Base-by-base conservation (phyloP, 495 filamentous ascomycete genomes). In the Neurospora tetrasperma region DNA sequence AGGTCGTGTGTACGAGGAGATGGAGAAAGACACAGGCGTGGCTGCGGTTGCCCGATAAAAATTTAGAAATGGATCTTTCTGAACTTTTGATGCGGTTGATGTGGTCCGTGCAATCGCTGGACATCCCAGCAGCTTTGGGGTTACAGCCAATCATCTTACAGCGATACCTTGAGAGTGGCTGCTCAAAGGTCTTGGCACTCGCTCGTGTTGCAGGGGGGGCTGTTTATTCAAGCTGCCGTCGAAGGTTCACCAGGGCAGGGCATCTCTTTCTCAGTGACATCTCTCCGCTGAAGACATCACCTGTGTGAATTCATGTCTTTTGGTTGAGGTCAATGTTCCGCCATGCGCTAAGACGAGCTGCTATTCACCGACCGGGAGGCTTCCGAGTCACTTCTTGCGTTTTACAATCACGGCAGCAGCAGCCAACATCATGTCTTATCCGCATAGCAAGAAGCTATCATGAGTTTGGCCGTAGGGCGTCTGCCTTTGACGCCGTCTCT, bases 281-380 rank as follows among this genome's bases (percentile, higher is more conserved):
- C 11, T 54, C 23, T 59, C 20, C 11, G 11, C 48, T 54, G 43
- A 54, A 12, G 46, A 54, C 46, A 54, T 44, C 39, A n/a, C n/a
- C 27, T 48, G 35, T 1, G 70, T 44, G 41, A 16, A 66, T 66
- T 35, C 54, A 66, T 66, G 54, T 35, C 27, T 66, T 66, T 66
- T 27, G 54, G 54, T 46, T 48, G 18, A 71, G 59, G 80, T 78
- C 80, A 80, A 80, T 82, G 80, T 80, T 80, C 69, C 76, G 80
- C 35, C 48, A 80, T 82, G 78, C 79, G 74, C 68, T 79, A 73
- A 80, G 71, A 35, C 69, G 75, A 73, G 73, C 44, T 66, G 39
- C 71, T 44, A 62, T 62, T 41, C 35, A 42, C 70, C 75, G 48
- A 42, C 62, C 31, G 20, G 41, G 62, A 46, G 31, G n/a, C 42